A percentile compares a stretch with the other conserved stretches of the same genome.
phyloP scores from a whole-genome alignment of 2,329 filamentous ascomycete genomes.

The Fusarium nodosum region DNA sequence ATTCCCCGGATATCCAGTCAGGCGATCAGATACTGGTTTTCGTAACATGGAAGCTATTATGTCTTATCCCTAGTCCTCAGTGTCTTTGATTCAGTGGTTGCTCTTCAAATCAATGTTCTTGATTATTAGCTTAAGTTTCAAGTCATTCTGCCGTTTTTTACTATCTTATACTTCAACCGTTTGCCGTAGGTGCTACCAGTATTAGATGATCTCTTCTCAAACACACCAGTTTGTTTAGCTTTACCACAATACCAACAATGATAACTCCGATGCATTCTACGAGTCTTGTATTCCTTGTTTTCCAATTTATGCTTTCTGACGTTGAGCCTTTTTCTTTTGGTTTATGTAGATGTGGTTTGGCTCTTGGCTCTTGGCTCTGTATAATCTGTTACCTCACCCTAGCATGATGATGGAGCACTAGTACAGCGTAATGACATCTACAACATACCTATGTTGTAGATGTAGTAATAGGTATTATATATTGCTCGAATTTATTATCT shows the following conservation, averaged over 20 bases:
- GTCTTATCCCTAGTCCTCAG: background rate
- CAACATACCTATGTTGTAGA: too few relatives aligned
- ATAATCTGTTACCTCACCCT: background rate
- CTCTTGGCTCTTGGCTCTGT: background rate
- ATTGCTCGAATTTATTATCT: background rate
- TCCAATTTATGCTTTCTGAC: accelerated
- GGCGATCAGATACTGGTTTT: background rate
- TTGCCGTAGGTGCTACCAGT: background rate
- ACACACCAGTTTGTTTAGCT: background rate
- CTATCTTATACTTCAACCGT: too few relatives aligned
- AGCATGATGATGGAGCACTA: background rate
- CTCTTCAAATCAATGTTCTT: background rate
- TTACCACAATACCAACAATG: background rate
- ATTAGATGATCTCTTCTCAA: background rate
- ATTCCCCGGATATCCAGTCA: background rate
- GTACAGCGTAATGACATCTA: background rate
- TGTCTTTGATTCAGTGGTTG: background rate
- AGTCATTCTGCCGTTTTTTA: background rate
- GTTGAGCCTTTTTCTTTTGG: background rate
- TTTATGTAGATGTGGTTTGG: background rate
- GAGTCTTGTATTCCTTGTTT: background rate
- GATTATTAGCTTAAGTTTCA: accelerated
- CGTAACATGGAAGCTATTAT: background rate
- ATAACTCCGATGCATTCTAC: background rate
- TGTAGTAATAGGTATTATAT: too few relatives aligned